phyloP scores from a whole-genome alignment of 139 green algal species.

The Ulvella scutata region DNA sequence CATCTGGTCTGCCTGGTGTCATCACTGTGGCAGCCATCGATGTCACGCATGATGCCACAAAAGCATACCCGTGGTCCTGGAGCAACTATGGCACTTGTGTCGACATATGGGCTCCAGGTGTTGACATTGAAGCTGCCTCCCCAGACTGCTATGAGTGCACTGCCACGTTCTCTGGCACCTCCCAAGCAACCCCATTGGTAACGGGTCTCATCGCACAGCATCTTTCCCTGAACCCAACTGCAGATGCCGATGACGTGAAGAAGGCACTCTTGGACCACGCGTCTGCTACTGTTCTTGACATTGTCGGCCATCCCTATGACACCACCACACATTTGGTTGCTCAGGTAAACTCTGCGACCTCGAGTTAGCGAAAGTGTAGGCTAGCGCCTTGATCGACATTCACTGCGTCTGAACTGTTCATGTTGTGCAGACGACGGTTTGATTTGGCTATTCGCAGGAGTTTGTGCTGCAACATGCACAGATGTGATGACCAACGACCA shows the following conservation, averaged over 20 bases:
- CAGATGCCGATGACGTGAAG: neutral
- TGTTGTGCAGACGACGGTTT: no score
- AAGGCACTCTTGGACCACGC: neutral
- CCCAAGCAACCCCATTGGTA: neutral
- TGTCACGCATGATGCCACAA: neutral
- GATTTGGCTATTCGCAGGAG: no score
- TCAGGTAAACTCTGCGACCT: no score
- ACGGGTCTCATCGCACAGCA: neutral
- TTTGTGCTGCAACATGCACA: no score
- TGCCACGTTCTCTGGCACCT: neutral
- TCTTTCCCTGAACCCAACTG: neutral
- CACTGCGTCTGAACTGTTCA: no score
- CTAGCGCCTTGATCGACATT: no score
- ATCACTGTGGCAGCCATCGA: neutral
- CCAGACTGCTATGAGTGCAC: slow-evolving; percentile 1
- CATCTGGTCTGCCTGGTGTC: neutral
- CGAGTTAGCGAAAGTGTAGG: no score
- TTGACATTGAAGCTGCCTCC: neutral
- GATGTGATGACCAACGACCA: no score
- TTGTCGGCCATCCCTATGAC: neutral
- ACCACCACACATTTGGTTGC: neutral
- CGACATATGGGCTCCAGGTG: neutral
- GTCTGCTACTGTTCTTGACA: neutral
- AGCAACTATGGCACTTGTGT: neutral
- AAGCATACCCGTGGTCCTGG: neutral